phyloP scores from a whole-genome alignment of 441 rosid genomes.

The Flueggea neowawraea region DNA sequence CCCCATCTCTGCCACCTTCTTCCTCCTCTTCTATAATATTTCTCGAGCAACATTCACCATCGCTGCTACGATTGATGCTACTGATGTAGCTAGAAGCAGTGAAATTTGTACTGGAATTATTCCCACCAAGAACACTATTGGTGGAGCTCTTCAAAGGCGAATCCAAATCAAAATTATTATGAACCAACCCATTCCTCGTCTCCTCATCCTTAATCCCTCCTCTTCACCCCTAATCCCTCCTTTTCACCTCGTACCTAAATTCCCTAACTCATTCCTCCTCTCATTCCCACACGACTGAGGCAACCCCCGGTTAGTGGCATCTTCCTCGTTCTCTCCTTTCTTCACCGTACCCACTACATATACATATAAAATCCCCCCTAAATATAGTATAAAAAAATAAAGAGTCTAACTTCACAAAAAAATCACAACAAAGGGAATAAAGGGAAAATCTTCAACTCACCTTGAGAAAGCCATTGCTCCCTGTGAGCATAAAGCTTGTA shows the following conservation, averaged over 20 bases:
- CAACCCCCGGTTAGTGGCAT: too few species aligned
- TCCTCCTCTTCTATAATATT: slow-evolving; percentile 80
- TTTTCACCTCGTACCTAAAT: too few species aligned
- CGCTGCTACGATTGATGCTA: slow-evolving; percentile 50
- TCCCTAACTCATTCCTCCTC: too few species aligned
- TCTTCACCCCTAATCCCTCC: too few species aligned
- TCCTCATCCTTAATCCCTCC: too few species aligned
- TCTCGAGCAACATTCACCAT: slow-evolving; percentile 85
- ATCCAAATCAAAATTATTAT: slow-evolving; percentile 57
- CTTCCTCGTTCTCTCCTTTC: slow-evolving; percentile 48
- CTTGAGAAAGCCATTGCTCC: slow-evolving; percentile 97
- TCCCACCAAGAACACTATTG: slow-evolving; percentile 35
- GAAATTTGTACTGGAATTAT: slow-evolving; percentile 44
- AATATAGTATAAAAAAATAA: background rate
- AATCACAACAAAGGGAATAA: background rate
- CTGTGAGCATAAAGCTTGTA: slow-evolving; percentile 92
- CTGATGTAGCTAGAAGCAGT: slow-evolving; percentile 35
- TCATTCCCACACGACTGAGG: too few species aligned
- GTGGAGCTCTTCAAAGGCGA: slow-evolving; percentile 64
- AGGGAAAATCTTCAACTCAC: slow-evolving; percentile 26
- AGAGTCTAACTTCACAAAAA: background rate
- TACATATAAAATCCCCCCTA: too few species aligned
- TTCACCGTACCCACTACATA: slow-evolving; percentile 40
- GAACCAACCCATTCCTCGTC: too few species aligned
- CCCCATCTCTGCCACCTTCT: too few species aligned